Evolutionary conservation across 176 grass and related monocot species (phyloP).

Genomic region (Ampelocalamus luodianensis): DNA sequence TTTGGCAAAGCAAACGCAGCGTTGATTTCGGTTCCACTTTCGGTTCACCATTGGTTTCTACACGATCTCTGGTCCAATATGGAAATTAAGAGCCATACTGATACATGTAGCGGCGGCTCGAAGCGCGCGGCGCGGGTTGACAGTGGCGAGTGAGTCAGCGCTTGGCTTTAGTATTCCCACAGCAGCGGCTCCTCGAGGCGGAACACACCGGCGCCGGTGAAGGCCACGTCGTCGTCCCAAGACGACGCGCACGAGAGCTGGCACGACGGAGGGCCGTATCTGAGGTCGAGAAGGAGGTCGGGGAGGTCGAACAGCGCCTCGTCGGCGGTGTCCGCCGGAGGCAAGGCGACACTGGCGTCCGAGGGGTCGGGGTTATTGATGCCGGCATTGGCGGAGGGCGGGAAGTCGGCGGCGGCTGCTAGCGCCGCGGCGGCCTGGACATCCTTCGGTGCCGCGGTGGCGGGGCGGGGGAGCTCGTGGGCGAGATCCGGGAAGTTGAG

Average conservation of each 20-base stretch:
- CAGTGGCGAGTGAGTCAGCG: not conserved
- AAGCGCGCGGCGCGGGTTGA: not conserved
- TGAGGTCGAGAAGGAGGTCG: conserved; percentile 63
- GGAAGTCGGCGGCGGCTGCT: conserved; percentile 52
- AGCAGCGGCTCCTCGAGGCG: conserved; percentile 66
- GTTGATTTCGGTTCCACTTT: not conserved
- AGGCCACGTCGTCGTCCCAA: conserved; percentile 49
- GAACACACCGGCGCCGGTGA: conserved; percentile 44
- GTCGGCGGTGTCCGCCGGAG: conserved; percentile 37
- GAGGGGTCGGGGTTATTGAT: conserved; percentile 6
- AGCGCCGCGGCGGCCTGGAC: conserved; percentile 69
- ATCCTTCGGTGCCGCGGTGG: conserved; percentile 64
- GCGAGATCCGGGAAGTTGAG: conserved; percentile 75
- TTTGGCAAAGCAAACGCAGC: conserved; percentile 31
- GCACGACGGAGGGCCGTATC: conserved; percentile 45
- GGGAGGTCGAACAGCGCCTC: conserved; percentile 72
- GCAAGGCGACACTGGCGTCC: conserved; percentile 21
- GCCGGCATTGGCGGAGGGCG: conserved; percentile 36
- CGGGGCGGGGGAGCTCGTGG: conserved; percentile 56
- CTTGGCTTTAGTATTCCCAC: conserved; percentile 53
- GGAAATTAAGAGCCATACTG: not conserved
- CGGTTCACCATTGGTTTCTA: not conserved
- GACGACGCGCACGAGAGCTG: conserved; percentile 50
- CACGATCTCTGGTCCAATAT: not conserved
- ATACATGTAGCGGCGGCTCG: not conserved